Base-by-base conservation (phyloP, 78 protist genomes). In the Dictyostelium brefeldianum region DNA sequence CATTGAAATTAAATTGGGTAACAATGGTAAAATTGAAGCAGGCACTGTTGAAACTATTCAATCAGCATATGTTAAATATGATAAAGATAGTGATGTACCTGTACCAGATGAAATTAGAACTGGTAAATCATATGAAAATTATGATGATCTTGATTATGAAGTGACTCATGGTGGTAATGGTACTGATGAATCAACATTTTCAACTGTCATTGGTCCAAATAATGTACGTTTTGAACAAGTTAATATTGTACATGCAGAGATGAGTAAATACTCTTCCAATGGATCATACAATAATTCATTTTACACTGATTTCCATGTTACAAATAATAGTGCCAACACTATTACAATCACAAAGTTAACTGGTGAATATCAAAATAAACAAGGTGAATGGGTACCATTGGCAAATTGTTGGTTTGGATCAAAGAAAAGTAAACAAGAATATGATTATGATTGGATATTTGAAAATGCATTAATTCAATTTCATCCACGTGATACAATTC, bases 271-370 rank as follows among this genome's bases (percentile, higher is more conserved):
- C 36, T 12, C 65, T 20, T 50, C 36, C 1, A 27, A 31, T 11
- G 67, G 56, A 53, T 29, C 18, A 11, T 69, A 59, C 73, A 31
- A n/a, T 36, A 71, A 59, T 17, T 47, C 27, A 15, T 87, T 62
- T 84, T 87, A 50, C 79, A 77, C 84, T 22, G 93, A 87, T 36
- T 48, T 87, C 74, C 93, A 87, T 65, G 64, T 77, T 29, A 74
- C 70, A 14, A 87, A 87, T n/a, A 87, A n/a, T 64, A 22, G 53
- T 25, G n/a, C 31, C 12, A 27, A 27, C 6, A 74, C 56, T 47
- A n/a, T 78, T 10, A 59, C 93, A 15, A 22, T 87, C 14, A 64
- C 93, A 48, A 87, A 87, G 36, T 15, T 87, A 17, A 59, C 93
- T 1, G 93, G 57, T 7, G 85, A 77, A 31, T 87, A 87, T 57